A percentile compares a stretch with the other conserved stretches of the same genome.
phyloP scores from a whole-genome alignment of 1,139 yeast species.

The Geotrichum citri-aurantii region DNA sequence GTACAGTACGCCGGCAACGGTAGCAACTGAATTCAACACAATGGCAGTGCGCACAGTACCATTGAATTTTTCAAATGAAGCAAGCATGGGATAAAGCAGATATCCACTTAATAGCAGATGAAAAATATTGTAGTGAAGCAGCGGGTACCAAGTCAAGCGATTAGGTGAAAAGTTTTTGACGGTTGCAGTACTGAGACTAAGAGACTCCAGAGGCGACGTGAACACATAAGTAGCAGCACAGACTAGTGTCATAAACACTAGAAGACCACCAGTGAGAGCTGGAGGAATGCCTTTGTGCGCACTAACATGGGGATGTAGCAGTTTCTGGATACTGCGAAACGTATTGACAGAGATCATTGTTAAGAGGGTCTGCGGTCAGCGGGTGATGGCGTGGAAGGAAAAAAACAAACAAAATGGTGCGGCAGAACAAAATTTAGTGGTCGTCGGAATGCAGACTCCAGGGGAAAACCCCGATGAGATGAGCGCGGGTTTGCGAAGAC shows the following conservation, averaged over 20 bases:
- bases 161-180: conserved; percentile 44
- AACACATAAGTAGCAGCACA: conserved; percentile 35
- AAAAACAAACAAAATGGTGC: background rate
- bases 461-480: background rate
- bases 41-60: conserved; percentile 90
- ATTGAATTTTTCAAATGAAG: conserved; percentile 58
- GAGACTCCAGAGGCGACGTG: conserved; percentile 36
- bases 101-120: conserved; percentile 63
- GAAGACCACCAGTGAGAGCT: conserved; percentile 62
- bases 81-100: conserved; percentile 57
- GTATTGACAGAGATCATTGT: conserved; percentile 9
- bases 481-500: background rate
- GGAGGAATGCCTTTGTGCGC: conserved; percentile 40
- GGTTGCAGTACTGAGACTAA: conserved; percentile 51
- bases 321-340: conserved; percentile 5
- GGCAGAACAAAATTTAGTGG: background rate
- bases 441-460: background rate
- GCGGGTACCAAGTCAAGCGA: conserved; percentile 67
- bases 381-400: background rate
- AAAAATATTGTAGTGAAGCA: conserved; percentile 55
- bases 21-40: conserved; percentile 66
- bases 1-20: conserved; percentile 63
- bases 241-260: conserved; percentile 47
- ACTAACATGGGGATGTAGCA: conserved; percentile 11
- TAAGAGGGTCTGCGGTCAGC: background rate